Evolutionary conservation across 1,284 basidiomycete species (phyloP), one percentile per base, ranked within the genome.

Genomic region (Heliocybe sulcata): DNA sequence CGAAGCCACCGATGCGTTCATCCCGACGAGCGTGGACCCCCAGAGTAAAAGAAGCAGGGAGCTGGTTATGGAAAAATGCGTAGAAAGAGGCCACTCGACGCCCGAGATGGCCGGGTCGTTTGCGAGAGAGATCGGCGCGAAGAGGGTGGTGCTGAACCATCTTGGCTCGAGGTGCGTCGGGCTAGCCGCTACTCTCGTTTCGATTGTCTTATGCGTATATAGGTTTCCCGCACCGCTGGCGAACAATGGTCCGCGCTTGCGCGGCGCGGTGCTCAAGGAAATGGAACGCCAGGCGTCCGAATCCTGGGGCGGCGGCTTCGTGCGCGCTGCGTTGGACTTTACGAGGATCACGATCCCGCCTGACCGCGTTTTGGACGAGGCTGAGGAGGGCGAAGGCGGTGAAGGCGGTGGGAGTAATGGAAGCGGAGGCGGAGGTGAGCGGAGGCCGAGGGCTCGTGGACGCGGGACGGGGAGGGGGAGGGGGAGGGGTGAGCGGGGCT

Each of bases 1-100:
- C 68, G 93, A 96, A 72, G 85, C 89, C 20, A 94, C 92, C 2
- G 93, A 95, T 67, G 84, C 87, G 0, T 82, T 79, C 60, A 84
- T 95, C 33, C 86, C 90, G 1, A 64, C 60, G 3, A 58, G 70
- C 42, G 72, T 83, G 54, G 82, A 83, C 62, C 69, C 73, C 11
- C 58, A 61, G n/a, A 35, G 53, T 22, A 29, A 47, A 26, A 3
- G 76, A 31, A 72, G 74, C n/a, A 64, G 66, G 4, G 72, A 72
- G 33, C 72, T 70, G n/a, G 82, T 92, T 1, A 62, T 67, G 49
- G 69, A 72, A 58, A 87, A 84, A 61, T 81, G 83, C 2, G 65
- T 80, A 23, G 71, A 74, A 48, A 76, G 87, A 57, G 93, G 92
- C 0, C 94, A 96, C 68, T 94, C 92, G 20, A 88, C 88, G 0